A percentile compares a stretch with the other conserved stretches of the same genome.
Conservation (phyloP, 768 basidiomycete species). For the Strobilomyces echinocephalus region DNA sequence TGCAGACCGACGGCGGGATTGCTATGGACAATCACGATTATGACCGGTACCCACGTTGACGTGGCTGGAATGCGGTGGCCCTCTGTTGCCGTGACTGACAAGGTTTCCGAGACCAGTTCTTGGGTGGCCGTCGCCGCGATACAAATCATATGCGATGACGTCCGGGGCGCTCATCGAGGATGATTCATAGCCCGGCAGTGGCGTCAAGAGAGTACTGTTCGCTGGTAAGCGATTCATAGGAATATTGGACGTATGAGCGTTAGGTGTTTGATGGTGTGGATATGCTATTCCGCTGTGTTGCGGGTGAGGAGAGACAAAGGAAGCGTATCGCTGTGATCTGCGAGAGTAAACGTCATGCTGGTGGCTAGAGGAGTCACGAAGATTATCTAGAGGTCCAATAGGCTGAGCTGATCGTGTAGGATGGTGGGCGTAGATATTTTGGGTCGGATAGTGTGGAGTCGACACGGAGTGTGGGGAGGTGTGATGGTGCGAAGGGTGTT, state of each 20-base stretch:
- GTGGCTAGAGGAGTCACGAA: slow-evolving; percentile 16
- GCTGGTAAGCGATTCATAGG: slow-evolving; percentile 46
- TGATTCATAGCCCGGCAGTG: slow-evolving; percentile 56
- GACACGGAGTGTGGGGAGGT: slow-evolving; percentile 26
- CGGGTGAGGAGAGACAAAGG: slow-evolving; percentile 17
- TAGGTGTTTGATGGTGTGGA: slow-evolving; percentile 26
- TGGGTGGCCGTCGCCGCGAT: slow-evolving; percentile 37
- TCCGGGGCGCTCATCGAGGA: slow-evolving; percentile 28
- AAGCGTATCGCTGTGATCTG: slow-evolving; percentile 25
- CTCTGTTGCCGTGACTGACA: slow-evolving; percentile 22
- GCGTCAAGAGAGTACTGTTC: slow-evolving; percentile 67
- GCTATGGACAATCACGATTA: slow-evolving; percentile 7
- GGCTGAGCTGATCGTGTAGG: slow-evolving; percentile 14
- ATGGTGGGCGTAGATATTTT: slow-evolving; percentile 25
- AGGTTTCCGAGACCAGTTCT: slow-evolving; percentile 37
- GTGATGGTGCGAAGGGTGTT: slow-evolving; percentile 16
- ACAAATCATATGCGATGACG: slow-evolving; percentile 26
- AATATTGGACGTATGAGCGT: slow-evolving; percentile 14
- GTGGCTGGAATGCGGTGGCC: slow-evolving; percentile 21
- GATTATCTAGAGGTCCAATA: slow-evolving; percentile 14
- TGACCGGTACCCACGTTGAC: slow-evolving; percentile 5
- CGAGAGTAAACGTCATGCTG: slow-evolving; percentile 19
- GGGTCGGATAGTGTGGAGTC: slow-evolving; percentile 20
- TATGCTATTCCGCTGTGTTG: slow-evolving; percentile 15
- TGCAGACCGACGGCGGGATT: not conserved